Conservation (phyloP, 2,329 filamentous ascomycete genomes). For the Sporothrix euskadiensis region DNA sequence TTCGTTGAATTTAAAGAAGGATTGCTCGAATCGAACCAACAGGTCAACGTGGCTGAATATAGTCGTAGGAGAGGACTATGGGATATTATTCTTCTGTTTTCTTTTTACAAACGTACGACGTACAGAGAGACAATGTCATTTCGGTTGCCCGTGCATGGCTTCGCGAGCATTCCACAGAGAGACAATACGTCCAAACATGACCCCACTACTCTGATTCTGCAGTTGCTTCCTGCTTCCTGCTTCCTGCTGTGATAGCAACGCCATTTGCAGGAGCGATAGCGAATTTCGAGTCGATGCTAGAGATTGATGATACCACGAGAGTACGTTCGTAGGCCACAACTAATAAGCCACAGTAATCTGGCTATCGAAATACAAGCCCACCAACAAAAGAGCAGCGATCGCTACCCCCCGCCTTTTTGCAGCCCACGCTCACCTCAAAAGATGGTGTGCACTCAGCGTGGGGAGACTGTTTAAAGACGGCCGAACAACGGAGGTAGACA, state of each 20-base stretch:
- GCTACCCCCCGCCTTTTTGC: not conserved
- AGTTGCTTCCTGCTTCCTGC: not conserved
- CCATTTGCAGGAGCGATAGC: not conserved
- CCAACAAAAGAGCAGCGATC: not conserved
- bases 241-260: conserved; percentile 4
- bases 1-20: not conserved
- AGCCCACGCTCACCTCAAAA: not conserved
- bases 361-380: not conserved
- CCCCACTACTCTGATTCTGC: not conserved
- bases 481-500: not conserved
- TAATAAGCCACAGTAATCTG: not conserved
- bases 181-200: not conserved
- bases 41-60: not conserved
- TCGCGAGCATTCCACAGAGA: not conserved
- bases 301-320: not conserved
- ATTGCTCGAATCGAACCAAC: not conserved
- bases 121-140: not conserved
- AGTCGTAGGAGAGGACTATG: not conserved
- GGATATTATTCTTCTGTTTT: not conserved
- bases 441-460: not conserved
- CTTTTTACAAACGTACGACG: not conserved
- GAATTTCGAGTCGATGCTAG: not conserved
- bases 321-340: not conserved
- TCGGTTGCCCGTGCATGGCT: not conserved
- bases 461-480: not conserved